Base-by-base conservation (phyloP, 805 yeast genomes). In the Monosporozyma yasuniensis region DNA sequence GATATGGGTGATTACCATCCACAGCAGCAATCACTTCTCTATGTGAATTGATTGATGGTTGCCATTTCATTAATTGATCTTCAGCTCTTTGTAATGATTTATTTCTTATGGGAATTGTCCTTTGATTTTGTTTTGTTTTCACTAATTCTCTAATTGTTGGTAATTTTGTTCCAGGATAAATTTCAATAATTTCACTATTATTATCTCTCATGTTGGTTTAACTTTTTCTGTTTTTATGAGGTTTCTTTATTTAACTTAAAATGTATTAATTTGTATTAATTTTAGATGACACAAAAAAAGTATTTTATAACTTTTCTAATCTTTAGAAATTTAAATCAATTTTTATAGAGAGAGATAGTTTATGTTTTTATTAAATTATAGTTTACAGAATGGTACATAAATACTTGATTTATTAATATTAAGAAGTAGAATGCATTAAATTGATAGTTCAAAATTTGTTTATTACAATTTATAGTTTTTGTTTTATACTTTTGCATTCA, bases 1-100 rank as follows among this genome's bases (percentile, higher is more conserved):
- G 68, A 44, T 56, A 63, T 6, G 68, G 67, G 48, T 61, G 67
- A 2, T 45, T 50, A 8, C 64, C 67, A 11, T 60, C 60, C 10
- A 63, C 49, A 4, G 58, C 63, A 48, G 55, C 52, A 0, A 59
- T 43, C 1, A 66, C 54, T 12, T 65, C 64, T 11, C 47, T 51
- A 46, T 58, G 56, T 19, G 59, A 59, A 3, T 61, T 58, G 0
- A 51, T 49, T 1, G 65, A 54, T 5, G 66, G 64, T 22, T 56
- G 59, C 64, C 67, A 63, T 42, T 56, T 61, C 14, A 64, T 50
- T 28, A 65, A 42, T 12, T 53, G 50, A 14, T 61, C 65, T 45
- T 63, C 69, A 63, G 61, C 59, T 16, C 57, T 55, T 22, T 53
- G 52, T 14, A 54, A 47, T 27, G 61, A 56, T 19, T 49, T 53